These are phyloP conservation scores for Linnemannia hyalina DNA, from an alignment of 192 early-diverging fungal genomes.

Conservation along the genomic window DNA sequence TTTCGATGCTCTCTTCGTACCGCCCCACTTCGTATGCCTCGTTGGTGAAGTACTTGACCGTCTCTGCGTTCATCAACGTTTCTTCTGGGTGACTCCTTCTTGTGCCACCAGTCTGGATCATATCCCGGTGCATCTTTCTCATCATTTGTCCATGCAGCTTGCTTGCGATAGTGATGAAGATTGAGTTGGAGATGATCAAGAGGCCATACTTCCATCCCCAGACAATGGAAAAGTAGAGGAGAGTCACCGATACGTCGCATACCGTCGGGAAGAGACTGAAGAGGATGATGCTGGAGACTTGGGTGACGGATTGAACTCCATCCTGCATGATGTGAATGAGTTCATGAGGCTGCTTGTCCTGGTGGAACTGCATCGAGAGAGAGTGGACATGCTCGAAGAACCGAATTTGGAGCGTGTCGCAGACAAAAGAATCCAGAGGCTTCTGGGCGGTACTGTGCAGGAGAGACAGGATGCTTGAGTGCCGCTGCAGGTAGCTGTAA, in stretches of 20 bases:
- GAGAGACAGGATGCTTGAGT: neutral
- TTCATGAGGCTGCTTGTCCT: slow-evolving; percentile 69
- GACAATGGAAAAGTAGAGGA: slow-evolving; percentile 66
- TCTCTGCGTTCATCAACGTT: slow-evolving; percentile 90
- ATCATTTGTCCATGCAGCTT: slow-evolving; percentile 77
- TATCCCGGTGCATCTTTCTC: slow-evolving; percentile 65
- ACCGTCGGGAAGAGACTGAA: slow-evolving; percentile 86
- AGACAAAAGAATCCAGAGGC: neutral
- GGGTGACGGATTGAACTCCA: slow-evolving; percentile 69
- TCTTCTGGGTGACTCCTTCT: slow-evolving; percentile 61
- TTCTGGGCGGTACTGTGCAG: neutral
- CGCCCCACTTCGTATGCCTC: slow-evolving; percentile 79
- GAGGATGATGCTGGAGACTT: slow-evolving; percentile 77
- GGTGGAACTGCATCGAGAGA: slow-evolving; percentile 72
- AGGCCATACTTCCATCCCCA: slow-evolving; percentile 67
- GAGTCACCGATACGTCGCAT: slow-evolving; percentile 82
- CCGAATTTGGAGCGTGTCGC: neutral
- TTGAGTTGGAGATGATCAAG: slow-evolving; percentile 83
- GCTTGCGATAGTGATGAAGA: slow-evolving; percentile 74
- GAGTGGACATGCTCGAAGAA: slow-evolving; percentile 72
- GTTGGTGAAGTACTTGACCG: slow-evolving; percentile 91
- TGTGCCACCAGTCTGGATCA: slow-evolving; percentile 29
- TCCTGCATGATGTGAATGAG: slow-evolving; percentile 69
- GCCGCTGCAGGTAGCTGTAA: slow-evolving; percentile 17
- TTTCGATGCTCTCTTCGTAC: slow-evolving; percentile 61